Evolutionary conservation across 148 eudicot genomes (phyloP), one percentile per base, ranked within the genome.

Genomic region (Camellia sinensis): DNA sequence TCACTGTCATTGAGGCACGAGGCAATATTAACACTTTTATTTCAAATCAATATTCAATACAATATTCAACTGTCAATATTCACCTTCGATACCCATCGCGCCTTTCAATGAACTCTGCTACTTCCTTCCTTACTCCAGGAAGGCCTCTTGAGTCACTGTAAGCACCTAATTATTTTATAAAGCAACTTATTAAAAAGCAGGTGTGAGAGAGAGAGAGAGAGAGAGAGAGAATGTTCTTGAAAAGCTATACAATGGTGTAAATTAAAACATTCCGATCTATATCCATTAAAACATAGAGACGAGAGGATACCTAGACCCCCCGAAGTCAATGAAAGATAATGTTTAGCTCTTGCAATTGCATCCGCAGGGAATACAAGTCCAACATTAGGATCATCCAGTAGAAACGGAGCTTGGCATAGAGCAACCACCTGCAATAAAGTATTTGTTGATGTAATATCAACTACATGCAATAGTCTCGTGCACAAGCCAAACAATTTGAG

Each of bases 1-100:
- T 96, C 93, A 85, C 99, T 96, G 94, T 57, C 48, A 85, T 78
- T 9, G 71, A 74, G 50, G 75, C 19, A 63, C 14, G 41, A 40
- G 54, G 18, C 40, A 13, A 72, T 41, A 60, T 9, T 71, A 29
- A 43, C 57, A n/a, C 79, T 74, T 68, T 74, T 46, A 74, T 66
- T 64, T 18, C 9, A 62, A 46, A 41, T 76, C 46, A 73, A 52
- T 13, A n/a, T 21, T 45, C 17, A 71, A 56, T 37, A 71, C 53
- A 37, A 64, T 15, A 45, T 67, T 73, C n/a, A 61, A 9, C 43
- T 43, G 65, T 65, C 3, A 53, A 66, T 15, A 61, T 43, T 88
- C 82, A 96, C 98, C 98, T 94, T 73, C 98, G 99, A 87, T 96
- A 92, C 54, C 98, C 98, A 87, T 96, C 99, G 60, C 99, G 91